Base-by-base conservation (phyloP, 2,329 filamentous ascomycete species). In the Pseudogymnoascus sp. region DNA sequence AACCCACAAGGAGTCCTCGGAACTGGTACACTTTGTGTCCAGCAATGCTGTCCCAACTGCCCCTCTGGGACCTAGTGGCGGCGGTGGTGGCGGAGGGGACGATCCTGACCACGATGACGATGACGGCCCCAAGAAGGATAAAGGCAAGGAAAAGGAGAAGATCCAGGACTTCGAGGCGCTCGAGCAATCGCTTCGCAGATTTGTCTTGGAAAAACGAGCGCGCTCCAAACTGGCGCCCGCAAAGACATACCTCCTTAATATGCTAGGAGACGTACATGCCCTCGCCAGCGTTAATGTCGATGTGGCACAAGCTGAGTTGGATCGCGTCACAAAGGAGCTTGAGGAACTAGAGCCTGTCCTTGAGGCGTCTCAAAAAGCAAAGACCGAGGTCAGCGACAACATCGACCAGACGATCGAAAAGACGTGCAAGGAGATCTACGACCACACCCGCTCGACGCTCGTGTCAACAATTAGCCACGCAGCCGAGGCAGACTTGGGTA, bases 11-110 rank as follows among this genome's bases (percentile, higher is more conserved):
- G 94, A 99, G 71, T 87, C 91, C 0, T 83, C 86, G 1, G 94
- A 99, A 70, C 80, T 99, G 6, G 94, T 99, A 3, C 94, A 99
- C 72, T 99, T 99, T 67, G 94, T 99, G 2, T 97, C 94, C 1
- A 97, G 93, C 71, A 96, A 97, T 72, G 92, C 92, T 3, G 89
- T 99, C 62, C 93, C 93, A 0, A 86, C 89, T 60, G 81, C 80
- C 1, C 82, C 85, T 8, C 74, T 82, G 0, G 79, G 82, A 14
- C 77, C 80, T 2, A 78, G 81, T n/a, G 79, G 78, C 37, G 81
- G 80, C 35, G 79, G 78, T 7, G 81, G 81, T 33, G 82, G 80
- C 39, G 83, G 81, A n/a, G 73, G 71, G 50, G 72, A 79, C 60
- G 80, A 75, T 58, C 66, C 67, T 59, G 70, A 70, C 58, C 68